These are phyloP conservation scores for Gnomoniopsis sp. DNA, from an alignment of 2,329 filamentous ascomycete genomes.

Conservation along the genomic window DNA sequence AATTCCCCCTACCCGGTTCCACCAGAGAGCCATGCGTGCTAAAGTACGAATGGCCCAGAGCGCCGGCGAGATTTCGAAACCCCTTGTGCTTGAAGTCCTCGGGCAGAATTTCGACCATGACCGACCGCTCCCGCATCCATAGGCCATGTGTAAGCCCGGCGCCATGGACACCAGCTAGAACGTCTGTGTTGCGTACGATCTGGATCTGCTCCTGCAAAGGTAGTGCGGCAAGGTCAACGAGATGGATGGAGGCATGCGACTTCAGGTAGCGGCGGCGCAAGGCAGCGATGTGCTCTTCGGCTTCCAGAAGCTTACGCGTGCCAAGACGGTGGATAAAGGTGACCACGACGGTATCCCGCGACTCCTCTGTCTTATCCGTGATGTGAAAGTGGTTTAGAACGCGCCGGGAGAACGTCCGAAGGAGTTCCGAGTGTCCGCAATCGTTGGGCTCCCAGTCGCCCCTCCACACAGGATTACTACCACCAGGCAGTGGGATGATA, in stretches of 20 bases:
- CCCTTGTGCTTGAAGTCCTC: slow-evolving; percentile 32
- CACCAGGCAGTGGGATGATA: slow-evolving; percentile 37
- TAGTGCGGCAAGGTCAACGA: slow-evolving; percentile 35
- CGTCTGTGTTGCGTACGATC: slow-evolving; percentile 33
- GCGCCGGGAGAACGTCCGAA: slow-evolving; percentile 30
- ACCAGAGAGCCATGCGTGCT: neutral
- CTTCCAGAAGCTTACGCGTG: slow-evolving; percentile 23
- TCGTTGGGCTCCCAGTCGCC: slow-evolving; percentile 32
- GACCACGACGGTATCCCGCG: slow-evolving; percentile 2
- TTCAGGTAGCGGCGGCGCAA: neutral
- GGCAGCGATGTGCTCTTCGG: slow-evolving; percentile 29
- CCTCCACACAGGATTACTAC: slow-evolving; percentile 37
- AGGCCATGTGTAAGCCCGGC: slow-evolving; percentile 40
- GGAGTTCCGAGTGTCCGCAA: slow-evolving; percentile 28
- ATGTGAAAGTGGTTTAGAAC: slow-evolving; percentile 27
- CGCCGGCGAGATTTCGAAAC: slow-evolving; percentile 38
- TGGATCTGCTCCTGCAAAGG: slow-evolving; percentile 34
- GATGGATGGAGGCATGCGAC: neutral
- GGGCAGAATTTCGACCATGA: slow-evolving; percentile 41
- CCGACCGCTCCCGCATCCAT: slow-evolving; percentile 33
- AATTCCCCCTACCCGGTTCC: neutral
- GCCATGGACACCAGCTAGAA: slow-evolving; percentile 42
- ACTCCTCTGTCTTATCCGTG: neutral
- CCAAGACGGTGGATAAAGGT: slow-evolving; percentile 15
- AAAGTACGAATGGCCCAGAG: neutral